These are phyloP conservation scores for Coniferiporia weirii DNA, from an alignment of 1,284 basidiomycete genomes.

Conservation along the genomic window DNA sequence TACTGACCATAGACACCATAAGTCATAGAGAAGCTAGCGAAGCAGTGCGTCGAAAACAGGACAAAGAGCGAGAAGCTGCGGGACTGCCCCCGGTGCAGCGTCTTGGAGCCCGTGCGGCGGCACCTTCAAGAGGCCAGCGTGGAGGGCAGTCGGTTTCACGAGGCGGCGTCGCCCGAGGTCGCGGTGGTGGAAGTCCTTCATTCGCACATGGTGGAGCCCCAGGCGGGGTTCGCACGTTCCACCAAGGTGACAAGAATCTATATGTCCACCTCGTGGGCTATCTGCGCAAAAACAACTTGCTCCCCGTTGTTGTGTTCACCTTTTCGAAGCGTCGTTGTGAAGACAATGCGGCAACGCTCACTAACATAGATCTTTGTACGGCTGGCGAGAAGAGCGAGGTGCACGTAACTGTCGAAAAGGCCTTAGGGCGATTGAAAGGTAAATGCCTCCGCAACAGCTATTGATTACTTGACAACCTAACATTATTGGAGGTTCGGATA, in stretches of 20 bases:
- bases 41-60: slow-evolving; percentile 88
- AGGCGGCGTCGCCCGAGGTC: slow-evolving; percentile 41
- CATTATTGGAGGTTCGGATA: slow-evolving; percentile 69
- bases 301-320: slow-evolving; percentile 96
- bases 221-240: slow-evolving; percentile 54
- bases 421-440: slow-evolving; percentile 89
- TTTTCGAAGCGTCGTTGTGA: slow-evolving; percentile 97
- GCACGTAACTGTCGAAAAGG: slow-evolving; percentile 91
- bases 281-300: slow-evolving; percentile 78
- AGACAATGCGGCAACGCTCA: slow-evolving; percentile 89
- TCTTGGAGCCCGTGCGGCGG: slow-evolving; percentile 73
- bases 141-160: slow-evolving; percentile 37
- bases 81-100: slow-evolving; percentile 80
- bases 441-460: slow-evolving; percentile 19
- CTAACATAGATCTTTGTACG: slow-evolving; percentile 84
- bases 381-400: slow-evolving; percentile 91
- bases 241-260: slow-evolving; percentile 81
- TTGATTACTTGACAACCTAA: slow-evolving; percentile 1
- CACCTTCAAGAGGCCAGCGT: slow-evolving; percentile 52
- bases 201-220: slow-evolving; percentile 44
- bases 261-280: slow-evolving; percentile 91
- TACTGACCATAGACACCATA: background rate
- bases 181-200: slow-evolving; percentile 40
- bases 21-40: slow-evolving; percentile 90
- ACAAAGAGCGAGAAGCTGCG: slow-evolving; percentile 94